Conservation (phyloP, 2,329 filamentous ascomycete genomes). For the Monosporascus sp. region DNA sequence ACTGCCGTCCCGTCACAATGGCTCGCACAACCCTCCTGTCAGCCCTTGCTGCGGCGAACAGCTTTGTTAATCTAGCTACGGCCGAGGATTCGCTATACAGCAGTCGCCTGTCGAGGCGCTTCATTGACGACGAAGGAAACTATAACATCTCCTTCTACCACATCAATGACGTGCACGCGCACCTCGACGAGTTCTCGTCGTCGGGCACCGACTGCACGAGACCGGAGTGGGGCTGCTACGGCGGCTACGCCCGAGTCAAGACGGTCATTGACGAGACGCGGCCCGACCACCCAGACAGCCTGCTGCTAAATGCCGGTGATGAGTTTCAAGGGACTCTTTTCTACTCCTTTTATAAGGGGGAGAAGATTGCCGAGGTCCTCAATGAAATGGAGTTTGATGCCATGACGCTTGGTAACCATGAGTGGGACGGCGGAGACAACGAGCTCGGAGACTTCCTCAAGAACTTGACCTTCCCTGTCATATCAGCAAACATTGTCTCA, state of each 20-base stretch:
- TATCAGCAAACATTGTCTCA: constrained; percentile 61
- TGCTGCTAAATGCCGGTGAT: constrained; percentile 63
- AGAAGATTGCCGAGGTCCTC: constrained; percentile 63
- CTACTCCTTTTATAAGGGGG: constrained; percentile 61
- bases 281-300: constrained; percentile 52
- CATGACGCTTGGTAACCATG: constrained; percentile 65
- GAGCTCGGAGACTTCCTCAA: constrained; percentile 55
- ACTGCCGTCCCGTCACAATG: constrained; percentile 6
- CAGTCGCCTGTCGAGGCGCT: constrained; percentile 43
- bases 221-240: constrained; percentile 54
- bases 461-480: constrained; percentile 61
- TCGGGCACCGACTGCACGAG: constrained; percentile 58
- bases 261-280: constrained; percentile 53
- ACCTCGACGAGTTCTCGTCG: constrained; percentile 58
- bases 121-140: constrained; percentile 42
- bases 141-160: constrained; percentile 63
- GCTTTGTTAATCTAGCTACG: constrained; percentile 9
- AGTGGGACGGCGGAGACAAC: constrained; percentile 62
- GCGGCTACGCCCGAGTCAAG: constrained; percentile 62
- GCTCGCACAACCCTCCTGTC: constrained; percentile 9
- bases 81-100: constrained; percentile 46
- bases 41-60: constrained; percentile 8
- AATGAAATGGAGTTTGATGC: constrained; percentile 63
- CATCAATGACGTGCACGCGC: constrained; percentile 65
- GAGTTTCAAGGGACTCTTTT: constrained; percentile 67